Percentiles rank a stretch among this genome's conserved stretches.
These are phyloP conservation scores for Ascocoryne sarcoides DNA, from an alignment of 2,329 filamentous ascomycete genomes.

Conservation along the genomic window DNA sequence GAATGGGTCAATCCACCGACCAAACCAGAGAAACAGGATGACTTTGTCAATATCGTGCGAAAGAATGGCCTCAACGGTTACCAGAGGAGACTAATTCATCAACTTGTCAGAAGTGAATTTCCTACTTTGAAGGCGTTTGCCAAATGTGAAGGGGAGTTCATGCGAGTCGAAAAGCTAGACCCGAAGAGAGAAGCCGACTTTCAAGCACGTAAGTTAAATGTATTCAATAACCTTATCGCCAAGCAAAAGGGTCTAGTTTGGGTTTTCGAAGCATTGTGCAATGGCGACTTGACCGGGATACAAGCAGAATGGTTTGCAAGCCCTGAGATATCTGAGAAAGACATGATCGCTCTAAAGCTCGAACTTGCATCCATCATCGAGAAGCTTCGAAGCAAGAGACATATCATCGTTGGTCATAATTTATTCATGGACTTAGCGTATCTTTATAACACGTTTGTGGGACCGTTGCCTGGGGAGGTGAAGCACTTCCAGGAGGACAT, in stretches of 20 bases:
- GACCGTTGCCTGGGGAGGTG: slow-evolving; percentile 43
- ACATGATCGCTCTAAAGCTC: slow-evolving; percentile 32
- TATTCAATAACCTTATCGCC: slow-evolving; percentile 15
- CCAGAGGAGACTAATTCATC: slow-evolving; percentile 57
- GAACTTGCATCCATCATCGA: slow-evolving; percentile 16
- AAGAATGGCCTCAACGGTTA: slow-evolving; percentile 41
- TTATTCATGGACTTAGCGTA: slow-evolving; percentile 56
- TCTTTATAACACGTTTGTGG: slow-evolving; percentile 54
- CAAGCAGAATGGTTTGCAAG: slow-evolving; percentile 33
- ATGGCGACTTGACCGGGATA: slow-evolving; percentile 24
- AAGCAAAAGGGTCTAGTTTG: slow-evolving; percentile 26
- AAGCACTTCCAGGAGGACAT: slow-evolving; percentile 43
- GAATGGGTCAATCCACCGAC: slow-evolving; percentile 15
- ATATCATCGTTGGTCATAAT: slow-evolving; percentile 54
- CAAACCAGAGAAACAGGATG: slow-evolving; percentile 19
- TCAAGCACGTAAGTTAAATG: slow-evolving; percentile 5
- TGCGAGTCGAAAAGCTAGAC: slow-evolving; percentile 26
- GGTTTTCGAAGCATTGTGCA: slow-evolving; percentile 27
- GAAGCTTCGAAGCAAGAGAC: slow-evolving; percentile 24
- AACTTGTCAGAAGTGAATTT: slow-evolving; percentile 55
- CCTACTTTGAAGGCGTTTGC: slow-evolving; percentile 26
- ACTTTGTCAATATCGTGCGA: slow-evolving; percentile 38
- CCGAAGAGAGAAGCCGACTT: slow-evolving; percentile 14
- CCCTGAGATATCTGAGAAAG: slow-evolving; percentile 23
- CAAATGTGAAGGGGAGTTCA: slow-evolving; percentile 21